phyloP scores from a whole-genome alignment of 768 basidiomycete species.

The Neoboletus subvelutipes region DNA sequence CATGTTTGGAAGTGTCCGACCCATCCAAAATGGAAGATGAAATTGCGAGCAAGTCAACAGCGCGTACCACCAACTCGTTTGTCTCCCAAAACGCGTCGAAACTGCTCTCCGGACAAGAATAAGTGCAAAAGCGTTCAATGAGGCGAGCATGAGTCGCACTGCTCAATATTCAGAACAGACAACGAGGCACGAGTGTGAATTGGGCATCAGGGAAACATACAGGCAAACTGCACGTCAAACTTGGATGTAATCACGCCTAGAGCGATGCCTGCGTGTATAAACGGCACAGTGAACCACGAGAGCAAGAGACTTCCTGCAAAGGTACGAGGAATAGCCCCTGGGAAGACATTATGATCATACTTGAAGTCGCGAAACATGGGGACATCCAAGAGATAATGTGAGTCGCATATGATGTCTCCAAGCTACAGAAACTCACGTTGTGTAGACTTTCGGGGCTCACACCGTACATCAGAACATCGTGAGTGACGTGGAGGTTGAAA shows the following conservation, averaged over 20 bases:
- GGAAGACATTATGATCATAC: constrained; percentile 90
- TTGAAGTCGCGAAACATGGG: constrained; percentile 28
- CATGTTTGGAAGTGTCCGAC: constrained; percentile 93
- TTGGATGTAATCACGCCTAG: constrained; percentile 53
- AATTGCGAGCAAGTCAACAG: constrained; percentile 82
- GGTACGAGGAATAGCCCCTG: constrained; percentile 86
- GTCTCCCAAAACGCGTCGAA: constrained; percentile 59
- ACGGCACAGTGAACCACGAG: constrained; percentile 53
- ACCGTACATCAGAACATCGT: constrained; percentile 85
- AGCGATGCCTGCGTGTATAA: constrained; percentile 41
- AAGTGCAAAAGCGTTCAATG: constrained; percentile 61
- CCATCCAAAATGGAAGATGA: constrained; percentile 91
- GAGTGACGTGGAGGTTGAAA: constrained; percentile 89
- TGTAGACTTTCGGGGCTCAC: constrained; percentile 39
- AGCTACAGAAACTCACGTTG: constrained; percentile 42
- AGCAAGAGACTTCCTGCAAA: constrained; percentile 79
- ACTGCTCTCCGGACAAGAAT: constrained; percentile 64
- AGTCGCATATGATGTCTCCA: constrained; percentile 6
- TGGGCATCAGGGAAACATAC: constrained; percentile 41
- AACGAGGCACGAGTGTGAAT: not conserved
- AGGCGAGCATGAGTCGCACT: constrained; percentile 78
- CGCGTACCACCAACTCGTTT: constrained; percentile 56
- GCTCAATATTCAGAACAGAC: not conserved
- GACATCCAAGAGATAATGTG: not conserved
- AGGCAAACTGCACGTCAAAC: constrained; percentile 65